Evolutionary conservation across 371 early-diverging fungal species (phyloP).

Genomic region (Batkoa obscura): DNA sequence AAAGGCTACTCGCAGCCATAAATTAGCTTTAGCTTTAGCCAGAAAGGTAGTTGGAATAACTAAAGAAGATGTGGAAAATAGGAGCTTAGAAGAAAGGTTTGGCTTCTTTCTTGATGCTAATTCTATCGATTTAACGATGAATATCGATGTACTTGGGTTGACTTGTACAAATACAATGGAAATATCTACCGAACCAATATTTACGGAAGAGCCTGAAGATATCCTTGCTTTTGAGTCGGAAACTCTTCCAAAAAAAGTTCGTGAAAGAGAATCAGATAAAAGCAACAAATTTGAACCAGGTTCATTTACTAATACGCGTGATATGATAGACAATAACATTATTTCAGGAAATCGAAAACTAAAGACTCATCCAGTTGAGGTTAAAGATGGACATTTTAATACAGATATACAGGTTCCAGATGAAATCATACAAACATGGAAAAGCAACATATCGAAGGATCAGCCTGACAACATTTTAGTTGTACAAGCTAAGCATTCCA

Average conservation of each 20-base stretch:
- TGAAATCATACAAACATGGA: constrained; percentile 1
- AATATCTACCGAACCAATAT: constrained; percentile 1
- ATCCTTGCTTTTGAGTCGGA: background rate
- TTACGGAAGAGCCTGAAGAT: background rate
- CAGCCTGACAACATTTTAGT: background rate
- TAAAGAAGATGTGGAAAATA: constrained; percentile 13
- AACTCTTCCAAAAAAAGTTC: background rate
- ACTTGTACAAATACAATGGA: constrained; percentile 8
- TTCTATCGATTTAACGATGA: constrained; percentile 6
- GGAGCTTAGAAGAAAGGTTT: constrained; percentile 16
- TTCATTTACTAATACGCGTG: too few species aligned
- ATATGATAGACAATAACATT: too few species aligned
- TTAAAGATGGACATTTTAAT: background rate
- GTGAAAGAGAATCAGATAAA: background rate
- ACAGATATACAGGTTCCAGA: constrained; percentile 1
- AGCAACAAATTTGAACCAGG: background rate
- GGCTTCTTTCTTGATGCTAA: constrained; percentile 19
- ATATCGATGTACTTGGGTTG: constrained; percentile 8
- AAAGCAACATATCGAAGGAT: background rate
- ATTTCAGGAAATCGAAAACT: background rate
- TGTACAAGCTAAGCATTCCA: constrained; percentile 5
- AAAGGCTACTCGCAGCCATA: constrained; percentile 2
- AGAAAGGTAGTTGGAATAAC: constrained; percentile 17
- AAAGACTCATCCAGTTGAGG: background rate
- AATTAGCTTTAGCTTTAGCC: constrained; percentile 12